A percentile compares a stretch with the other conserved stretches of the same genome.
These are phyloP conservation scores for Sequoiadendron giganteum DNA, from an alignment of 75 land plant genomes.

Conservation along the genomic window DNA sequence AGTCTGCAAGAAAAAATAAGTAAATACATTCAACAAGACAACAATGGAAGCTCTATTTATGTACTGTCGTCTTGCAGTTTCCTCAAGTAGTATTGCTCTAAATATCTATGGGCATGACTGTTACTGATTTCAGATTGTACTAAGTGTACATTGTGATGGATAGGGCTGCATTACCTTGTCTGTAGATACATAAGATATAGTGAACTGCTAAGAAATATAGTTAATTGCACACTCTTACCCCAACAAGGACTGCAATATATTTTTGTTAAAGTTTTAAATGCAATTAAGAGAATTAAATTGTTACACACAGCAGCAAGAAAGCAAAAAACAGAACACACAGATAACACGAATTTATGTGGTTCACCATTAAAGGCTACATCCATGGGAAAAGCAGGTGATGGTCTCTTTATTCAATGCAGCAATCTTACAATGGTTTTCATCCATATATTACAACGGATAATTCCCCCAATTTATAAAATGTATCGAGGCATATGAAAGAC, in stretches of 20 bases:
- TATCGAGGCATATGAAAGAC: no score
- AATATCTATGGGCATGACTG: background rate
- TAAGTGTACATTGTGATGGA: background rate
- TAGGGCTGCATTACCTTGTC: background rate
- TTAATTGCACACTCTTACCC: background rate
- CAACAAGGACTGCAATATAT: background rate
- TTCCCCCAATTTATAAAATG: no score
- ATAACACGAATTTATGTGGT: no score
- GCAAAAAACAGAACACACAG: no score
- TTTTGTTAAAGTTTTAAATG: no score
- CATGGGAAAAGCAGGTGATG: no score
- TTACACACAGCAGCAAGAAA: no score
- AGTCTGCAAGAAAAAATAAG: background rate
- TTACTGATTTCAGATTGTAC: background rate
- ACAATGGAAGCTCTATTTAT: background rate
- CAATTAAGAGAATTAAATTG: no score
- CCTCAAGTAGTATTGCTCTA: background rate
- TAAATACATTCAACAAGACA: conserved; percentile 1
- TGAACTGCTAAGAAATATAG: background rate
- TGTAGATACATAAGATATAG: background rate
- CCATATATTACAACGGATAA: no score
- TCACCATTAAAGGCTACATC: no score
- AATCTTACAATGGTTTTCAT: no score
- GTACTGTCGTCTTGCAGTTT: background rate
- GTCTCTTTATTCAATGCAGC: no score